phyloP scores from a whole-genome alignment of 2,329 filamentous ascomycete genomes.

The Hawksworthiomyces lignivorus region DNA sequence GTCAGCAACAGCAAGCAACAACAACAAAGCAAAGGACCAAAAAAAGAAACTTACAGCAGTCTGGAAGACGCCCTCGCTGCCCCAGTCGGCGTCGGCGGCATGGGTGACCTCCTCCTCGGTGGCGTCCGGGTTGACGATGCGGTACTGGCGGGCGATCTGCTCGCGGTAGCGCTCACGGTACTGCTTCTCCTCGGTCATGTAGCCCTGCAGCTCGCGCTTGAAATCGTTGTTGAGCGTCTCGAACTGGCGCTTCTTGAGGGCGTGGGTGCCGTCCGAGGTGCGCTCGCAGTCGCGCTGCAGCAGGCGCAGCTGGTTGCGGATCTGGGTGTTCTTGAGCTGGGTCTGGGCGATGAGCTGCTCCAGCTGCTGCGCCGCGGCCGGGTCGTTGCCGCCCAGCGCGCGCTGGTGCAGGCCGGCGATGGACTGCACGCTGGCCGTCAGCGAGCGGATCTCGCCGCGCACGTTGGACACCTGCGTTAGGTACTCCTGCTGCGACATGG shows the following conservation, averaged over 20 bases:
- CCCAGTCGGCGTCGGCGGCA: constrained; percentile 64
- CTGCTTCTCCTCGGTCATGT: constrained; percentile 61
- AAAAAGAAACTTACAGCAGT: constrained; percentile 56
- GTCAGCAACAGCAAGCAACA: not conserved
- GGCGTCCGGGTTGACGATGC: constrained; percentile 76
- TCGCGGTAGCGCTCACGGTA: constrained; percentile 67
- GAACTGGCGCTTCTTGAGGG: constrained; percentile 62
- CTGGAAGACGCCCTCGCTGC: constrained; percentile 74
- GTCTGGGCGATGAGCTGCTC: constrained; percentile 63
- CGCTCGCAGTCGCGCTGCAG: constrained; percentile 63
- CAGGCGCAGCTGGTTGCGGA: constrained; percentile 71
- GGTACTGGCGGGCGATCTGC: constrained; percentile 72
- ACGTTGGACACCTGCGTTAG: constrained; percentile 58
- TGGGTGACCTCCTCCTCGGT: constrained; percentile 62
- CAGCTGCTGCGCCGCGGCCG: constrained; percentile 45
- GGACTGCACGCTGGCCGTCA: constrained; percentile 59
- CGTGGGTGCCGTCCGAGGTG: constrained; percentile 52
- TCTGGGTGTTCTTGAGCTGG: constrained; percentile 63
- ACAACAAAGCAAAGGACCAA: not conserved
- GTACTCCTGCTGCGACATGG: constrained; percentile 59
- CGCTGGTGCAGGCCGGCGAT: constrained; percentile 66
- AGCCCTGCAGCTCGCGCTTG: constrained; percentile 62
- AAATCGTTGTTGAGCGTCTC: constrained; percentile 64
- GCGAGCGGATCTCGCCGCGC: constrained; percentile 58
- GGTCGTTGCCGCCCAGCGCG: constrained; percentile 58